phyloP scores from a whole-genome alignment of 148 eudicot genomes.

The Rhododendron ovatum region DNA sequence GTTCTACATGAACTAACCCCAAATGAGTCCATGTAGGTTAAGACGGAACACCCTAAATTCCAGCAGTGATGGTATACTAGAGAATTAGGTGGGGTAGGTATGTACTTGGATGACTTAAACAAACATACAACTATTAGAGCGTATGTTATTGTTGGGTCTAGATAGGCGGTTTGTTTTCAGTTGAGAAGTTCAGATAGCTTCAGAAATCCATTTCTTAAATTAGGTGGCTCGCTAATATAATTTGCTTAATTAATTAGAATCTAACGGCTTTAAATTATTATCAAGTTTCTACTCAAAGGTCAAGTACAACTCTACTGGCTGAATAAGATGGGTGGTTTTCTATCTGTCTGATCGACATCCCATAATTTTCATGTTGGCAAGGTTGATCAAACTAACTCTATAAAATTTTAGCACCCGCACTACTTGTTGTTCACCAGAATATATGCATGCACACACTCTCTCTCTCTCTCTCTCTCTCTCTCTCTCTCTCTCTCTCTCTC shows the following conservation, averaged over 20 bases:
- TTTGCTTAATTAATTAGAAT: not conserved
- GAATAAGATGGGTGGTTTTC: not conserved
- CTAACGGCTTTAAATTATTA: not conserved
- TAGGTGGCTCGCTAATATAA: not conserved
- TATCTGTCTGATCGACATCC: not conserved
- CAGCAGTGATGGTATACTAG: not conserved
- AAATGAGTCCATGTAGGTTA: not conserved
- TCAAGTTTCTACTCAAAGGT: not conserved
- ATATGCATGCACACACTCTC: too few species aligned
- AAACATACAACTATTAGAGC: not conserved
- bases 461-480: too few species aligned
- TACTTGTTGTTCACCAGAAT: not conserved
- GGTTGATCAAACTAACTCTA: not conserved
- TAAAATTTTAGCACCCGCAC: not conserved
- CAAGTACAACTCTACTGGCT: not conserved
- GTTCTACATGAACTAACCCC: too few species aligned
- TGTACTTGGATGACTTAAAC: not conserved
- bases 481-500: too few species aligned
- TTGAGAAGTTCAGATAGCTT: conserved; percentile 10
- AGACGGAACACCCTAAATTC: not conserved
- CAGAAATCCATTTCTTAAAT: conserved; percentile 1
- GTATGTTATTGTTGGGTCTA: not conserved
- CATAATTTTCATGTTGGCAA: not conserved
- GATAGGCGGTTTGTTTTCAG: not conserved
- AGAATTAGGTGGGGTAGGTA: conserved; percentile 11